A percentile compares a stretch with the other conserved stretches of the same genome.
Evolutionary conservation across 2,329 filamentous ascomycete genomes (phyloP).

Genomic region (Triangularia verruculosa): DNA sequence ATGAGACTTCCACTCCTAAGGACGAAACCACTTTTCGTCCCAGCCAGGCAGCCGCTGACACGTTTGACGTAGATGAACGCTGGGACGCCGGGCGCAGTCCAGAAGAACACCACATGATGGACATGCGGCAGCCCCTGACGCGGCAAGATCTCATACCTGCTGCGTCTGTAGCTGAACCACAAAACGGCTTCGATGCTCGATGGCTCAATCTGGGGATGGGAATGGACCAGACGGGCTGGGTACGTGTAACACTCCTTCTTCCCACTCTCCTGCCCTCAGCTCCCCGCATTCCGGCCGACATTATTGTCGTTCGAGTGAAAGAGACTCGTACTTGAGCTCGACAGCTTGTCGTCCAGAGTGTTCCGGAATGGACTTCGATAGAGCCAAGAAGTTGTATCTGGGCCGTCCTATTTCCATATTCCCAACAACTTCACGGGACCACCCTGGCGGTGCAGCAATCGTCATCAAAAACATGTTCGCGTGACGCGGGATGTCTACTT

Average conservation of each 20-base stretch:
- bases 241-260: slow-evolving; percentile 8
- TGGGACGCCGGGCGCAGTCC: neutral
- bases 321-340: neutral
- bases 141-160: slow-evolving; percentile 12
- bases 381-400: neutral
- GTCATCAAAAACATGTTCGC: neutral
- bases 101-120: neutral
- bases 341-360: neutral
- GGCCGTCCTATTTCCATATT: neutral
- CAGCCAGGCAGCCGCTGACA: neutral
- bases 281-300: neutral
- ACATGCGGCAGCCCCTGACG: slow-evolving; percentile 3
- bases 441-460: neutral
- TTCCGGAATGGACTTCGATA: neutral
- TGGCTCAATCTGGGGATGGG: slow-evolving; percentile 17
- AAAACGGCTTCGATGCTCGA: slow-evolving; percentile 1
- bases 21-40: neutral
- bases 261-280: neutral
- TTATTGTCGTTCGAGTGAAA: neutral
- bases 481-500: slow-evolving; percentile 1
- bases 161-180: neutral
- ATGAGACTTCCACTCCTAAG: neutral
- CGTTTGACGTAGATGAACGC: neutral
- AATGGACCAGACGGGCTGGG: slow-evolving; percentile 20
- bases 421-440: neutral